Percentiles rank a stretch among this genome's conserved stretches.
These are phyloP conservation scores for Phytophthora hybrid DNA, from an alignment of 352 stramenopile genomes.

Conservation along the genomic window DNA sequence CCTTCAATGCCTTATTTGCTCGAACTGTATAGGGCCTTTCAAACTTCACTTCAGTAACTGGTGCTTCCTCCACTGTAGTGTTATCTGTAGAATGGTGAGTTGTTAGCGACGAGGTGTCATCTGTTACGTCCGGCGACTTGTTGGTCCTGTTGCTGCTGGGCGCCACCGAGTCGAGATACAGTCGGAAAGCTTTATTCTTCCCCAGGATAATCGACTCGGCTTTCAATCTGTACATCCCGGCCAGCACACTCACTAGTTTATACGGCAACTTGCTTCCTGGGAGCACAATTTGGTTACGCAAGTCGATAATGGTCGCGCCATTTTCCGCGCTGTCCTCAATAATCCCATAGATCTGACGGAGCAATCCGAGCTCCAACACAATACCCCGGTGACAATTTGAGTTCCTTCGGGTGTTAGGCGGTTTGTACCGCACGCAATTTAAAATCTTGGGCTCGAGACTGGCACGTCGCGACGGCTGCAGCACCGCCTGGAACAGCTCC, in stretches of 20 bases:
- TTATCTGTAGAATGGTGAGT: slow-evolving; percentile 18
- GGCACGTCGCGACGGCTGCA: slow-evolving; percentile 62
- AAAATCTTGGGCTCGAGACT: slow-evolving; percentile 78
- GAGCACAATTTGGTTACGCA: slow-evolving; percentile 75
- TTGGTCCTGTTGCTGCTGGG: slow-evolving; percentile 11
- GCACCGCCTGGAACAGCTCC: slow-evolving; percentile 80
- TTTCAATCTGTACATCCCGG: slow-evolving; percentile 73
- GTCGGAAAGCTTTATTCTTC: slow-evolving; percentile 84
- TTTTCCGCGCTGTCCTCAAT: slow-evolving; percentile 75
- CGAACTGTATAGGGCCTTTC: slow-evolving; percentile 49
- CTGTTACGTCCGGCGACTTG: slow-evolving; percentile 14
- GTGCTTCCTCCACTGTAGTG: slow-evolving; percentile 5
- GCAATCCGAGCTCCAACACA: slow-evolving; percentile 67
- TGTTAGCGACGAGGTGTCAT: slow-evolving; percentile 2
- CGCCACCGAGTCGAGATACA: slow-evolving; percentile 58
- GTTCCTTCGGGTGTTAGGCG: slow-evolving; percentile 22
- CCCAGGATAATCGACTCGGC: slow-evolving; percentile 80
- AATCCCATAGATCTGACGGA: slow-evolving; percentile 75
- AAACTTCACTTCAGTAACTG: slow-evolving; percentile 20
- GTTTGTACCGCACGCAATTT: slow-evolving; percentile 82
- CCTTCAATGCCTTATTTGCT: slow-evolving; percentile 65
- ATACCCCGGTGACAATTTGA: slow-evolving; percentile 46
- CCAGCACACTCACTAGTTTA: slow-evolving; percentile 74
- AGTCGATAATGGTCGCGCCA: slow-evolving; percentile 77
- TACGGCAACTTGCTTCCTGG: slow-evolving; percentile 84